Evolutionary conservation across 768 basidiomycete genomes (phyloP), one percentile per base, ranked within the genome.

Genomic region (Termitomyces sp.): DNA sequence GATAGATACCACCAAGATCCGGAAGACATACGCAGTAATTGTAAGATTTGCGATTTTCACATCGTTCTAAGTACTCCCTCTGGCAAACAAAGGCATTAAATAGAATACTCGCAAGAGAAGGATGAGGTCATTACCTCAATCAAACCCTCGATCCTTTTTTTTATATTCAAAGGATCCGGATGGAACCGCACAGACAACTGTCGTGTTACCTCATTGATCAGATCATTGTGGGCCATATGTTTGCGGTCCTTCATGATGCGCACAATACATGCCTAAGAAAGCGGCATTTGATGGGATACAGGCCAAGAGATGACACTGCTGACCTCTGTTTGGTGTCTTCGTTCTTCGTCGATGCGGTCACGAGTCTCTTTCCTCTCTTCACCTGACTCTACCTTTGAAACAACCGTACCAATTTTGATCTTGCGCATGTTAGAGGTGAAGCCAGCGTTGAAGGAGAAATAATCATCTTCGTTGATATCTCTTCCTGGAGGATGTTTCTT

Each of bases 221-320:
- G 80, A 54, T 94, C 92, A 56, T 84, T 91, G 64, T 98, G 93
- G 6, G 77, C 72, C 84, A 98, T 86, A 52, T 82, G 80, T 67
- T 98, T 98, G 53, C 94, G 77, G 66, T 93, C 87, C 72, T 98
- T 98, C 96, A 99, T 98, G 28, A 98, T 85, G 32, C 97, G 86
- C 24, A 99, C 97, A 59, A 98, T 88, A 65, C 93, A 98, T 1
- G 97, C 97, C 95, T 99, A 40, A 46, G n/a, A 44, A 48, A 21
- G 34, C 42, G 48, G 47, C 37, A 56, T 21, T 17, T 45, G 34
- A 59, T 43, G 57, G 17, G 42, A 35, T 12, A 17, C 43, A 38
- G 40, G 22, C 12, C 30, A 28, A 38, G 10, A 34, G 15, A 35
- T n/a, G 26, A 19, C 32, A 30, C 10, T 3, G 45, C 43, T 51